These are phyloP conservation scores for Penicillium malachiteum DNA, from an alignment of 495 filamentous ascomycete genomes.

Conservation along the genomic window DNA sequence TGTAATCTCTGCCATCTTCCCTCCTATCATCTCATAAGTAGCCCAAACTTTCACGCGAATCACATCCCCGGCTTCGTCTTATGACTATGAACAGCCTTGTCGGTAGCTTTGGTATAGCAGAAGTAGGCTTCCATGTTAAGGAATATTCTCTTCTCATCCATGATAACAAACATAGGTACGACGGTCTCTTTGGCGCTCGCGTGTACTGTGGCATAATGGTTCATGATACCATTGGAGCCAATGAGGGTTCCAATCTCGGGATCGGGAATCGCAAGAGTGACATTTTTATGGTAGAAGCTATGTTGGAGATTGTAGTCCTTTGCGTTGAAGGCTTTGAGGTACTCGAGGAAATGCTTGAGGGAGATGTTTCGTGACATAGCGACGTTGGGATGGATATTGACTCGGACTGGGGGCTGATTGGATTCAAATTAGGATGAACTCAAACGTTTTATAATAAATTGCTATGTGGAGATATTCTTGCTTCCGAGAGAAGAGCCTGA, in stretches of 20 bases:
- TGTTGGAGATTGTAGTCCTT: slow-evolving; percentile 6
- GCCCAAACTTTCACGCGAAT: slow-evolving; percentile 13
- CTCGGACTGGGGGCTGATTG: background rate
- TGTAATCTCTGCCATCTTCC: slow-evolving; percentile 5
- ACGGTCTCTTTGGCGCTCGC: slow-evolving; percentile 3
- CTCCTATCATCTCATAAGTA: slow-evolving; percentile 5
- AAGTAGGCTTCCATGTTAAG: slow-evolving; percentile 9
- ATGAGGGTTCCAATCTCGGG: slow-evolving; percentile 9
- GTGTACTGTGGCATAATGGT: slow-evolving; percentile 6
- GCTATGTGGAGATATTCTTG: background rate
- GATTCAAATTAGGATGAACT: background rate
- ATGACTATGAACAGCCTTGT: slow-evolving; percentile 8
- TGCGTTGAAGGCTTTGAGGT: slow-evolving; percentile 10
- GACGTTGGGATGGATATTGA: background rate
- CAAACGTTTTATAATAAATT: background rate
- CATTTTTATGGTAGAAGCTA: slow-evolving; percentile 5
- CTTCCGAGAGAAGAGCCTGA: background rate
- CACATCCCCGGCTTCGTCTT: slow-evolving; percentile 6
- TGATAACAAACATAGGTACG: slow-evolving; percentile 7
- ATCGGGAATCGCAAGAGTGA: slow-evolving; percentile 7
- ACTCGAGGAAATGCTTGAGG: slow-evolving; percentile 4
- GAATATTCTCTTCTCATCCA: slow-evolving; percentile 4
- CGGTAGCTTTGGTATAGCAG: background rate
- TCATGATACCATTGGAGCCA: slow-evolving; percentile 6
- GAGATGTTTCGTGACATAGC: background rate